Percentiles rank a stretch among this genome's conserved stretches.
Conservation (phyloP, 768 basidiomycete genomes). For the Leucocoprinus sp. region DNA sequence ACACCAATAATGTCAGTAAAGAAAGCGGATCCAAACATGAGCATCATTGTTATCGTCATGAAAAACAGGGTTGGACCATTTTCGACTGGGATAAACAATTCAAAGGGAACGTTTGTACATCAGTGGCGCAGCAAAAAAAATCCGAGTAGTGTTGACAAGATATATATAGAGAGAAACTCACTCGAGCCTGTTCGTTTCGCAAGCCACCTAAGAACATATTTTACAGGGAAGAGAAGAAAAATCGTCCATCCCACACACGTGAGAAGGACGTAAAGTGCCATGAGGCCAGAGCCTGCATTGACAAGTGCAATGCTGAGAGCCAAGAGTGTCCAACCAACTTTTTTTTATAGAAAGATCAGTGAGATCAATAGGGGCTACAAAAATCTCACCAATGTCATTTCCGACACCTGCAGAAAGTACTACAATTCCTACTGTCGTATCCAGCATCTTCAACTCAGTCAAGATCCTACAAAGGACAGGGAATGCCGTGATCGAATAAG, state of each 20-base stretch:
- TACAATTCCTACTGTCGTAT: conserved; percentile 87
- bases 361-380: conserved; percentile 1
- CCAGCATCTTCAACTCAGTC: conserved; percentile 84
- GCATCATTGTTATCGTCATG: conserved; percentile 77
- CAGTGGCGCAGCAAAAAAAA: neutral
- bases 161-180: conserved; percentile 20
- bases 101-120: neutral
- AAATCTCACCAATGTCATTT: conserved; percentile 54
- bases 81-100: conserved; percentile 32
- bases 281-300: conserved; percentile 76
- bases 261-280: conserved; percentile 81
- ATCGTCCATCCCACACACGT: conserved; percentile 74
- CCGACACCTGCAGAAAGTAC: conserved; percentile 91
- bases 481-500: conserved; percentile 83
- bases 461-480: conserved; percentile 84
- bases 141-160: neutral
- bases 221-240: conserved; percentile 64
- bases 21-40: conserved; percentile 83
- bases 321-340: conserved; percentile 78
- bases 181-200: conserved; percentile 72
- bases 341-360: neutral
- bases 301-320: conserved; percentile 90
- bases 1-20: conserved; percentile 92
- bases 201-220: conserved; percentile 55
- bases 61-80: conserved; percentile 82